These are phyloP conservation scores for Xerocomellus intermedius DNA, from an alignment of 768 basidiomycete genomes.

Conservation along the genomic window DNA sequence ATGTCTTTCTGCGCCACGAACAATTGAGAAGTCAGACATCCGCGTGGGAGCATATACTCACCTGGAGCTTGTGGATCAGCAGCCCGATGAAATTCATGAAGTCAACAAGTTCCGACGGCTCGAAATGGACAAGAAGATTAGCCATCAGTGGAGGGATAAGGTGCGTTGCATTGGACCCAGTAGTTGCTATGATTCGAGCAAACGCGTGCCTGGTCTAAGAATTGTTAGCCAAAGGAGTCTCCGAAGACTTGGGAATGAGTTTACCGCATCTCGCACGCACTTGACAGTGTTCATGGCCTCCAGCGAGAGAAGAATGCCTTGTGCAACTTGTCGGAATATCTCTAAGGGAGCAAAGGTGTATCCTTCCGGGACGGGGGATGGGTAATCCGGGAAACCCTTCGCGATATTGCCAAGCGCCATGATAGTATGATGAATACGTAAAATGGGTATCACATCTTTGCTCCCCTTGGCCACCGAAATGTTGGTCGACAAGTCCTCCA, in stretches of 20 bases:
- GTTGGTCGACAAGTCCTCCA: constrained; percentile 65
- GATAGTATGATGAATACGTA: constrained; percentile 88
- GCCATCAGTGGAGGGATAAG: constrained; percentile 88
- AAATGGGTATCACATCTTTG: constrained; percentile 72
- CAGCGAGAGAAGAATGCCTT: constrained; percentile 82
- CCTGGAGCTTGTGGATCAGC: constrained; percentile 88
- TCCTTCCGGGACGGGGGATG: constrained; percentile 61
- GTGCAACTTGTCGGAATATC: constrained; percentile 81
- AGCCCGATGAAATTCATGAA: constrained; percentile 95
- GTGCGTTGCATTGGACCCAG: constrained; percentile 82
- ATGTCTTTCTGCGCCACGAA: constrained; percentile 62
- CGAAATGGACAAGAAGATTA: constrained; percentile 88
- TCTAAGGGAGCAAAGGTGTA: constrained; percentile 70
- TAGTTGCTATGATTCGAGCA: constrained; percentile 85
- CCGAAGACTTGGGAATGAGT: constrained; percentile 25
- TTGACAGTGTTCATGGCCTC: constrained; percentile 86
- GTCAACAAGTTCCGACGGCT: constrained; percentile 89
- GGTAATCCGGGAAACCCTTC: constrained; percentile 95
- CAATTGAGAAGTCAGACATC: not conserved
- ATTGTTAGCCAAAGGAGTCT: constrained; percentile 7
- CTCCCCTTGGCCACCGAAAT: constrained; percentile 55
- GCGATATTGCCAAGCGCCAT: constrained; percentile 94
- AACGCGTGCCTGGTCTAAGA: constrained; percentile 88
- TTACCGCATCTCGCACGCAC: constrained; percentile 88
- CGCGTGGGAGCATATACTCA: constrained; percentile 28